Conservation (phyloP, 768 basidiomycete genomes). For the Fibroporia radiculosa region DNA sequence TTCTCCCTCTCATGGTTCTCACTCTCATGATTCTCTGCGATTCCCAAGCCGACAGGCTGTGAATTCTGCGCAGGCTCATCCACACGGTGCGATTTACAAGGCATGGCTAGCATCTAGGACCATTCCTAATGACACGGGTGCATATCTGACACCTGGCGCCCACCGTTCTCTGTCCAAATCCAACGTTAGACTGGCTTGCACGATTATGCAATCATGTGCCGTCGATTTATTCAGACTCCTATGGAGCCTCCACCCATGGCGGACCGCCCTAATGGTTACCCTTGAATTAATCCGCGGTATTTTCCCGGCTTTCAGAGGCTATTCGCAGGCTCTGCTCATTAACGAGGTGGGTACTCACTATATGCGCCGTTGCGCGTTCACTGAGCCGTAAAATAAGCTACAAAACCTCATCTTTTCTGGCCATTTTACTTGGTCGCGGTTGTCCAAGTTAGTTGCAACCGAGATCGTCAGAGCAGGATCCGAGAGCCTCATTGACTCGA, state of each 20-base stretch:
- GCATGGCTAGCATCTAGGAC: slow-evolving; percentile 23
- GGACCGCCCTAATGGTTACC: slow-evolving; percentile 63
- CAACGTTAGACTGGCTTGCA: slow-evolving; percentile 51
- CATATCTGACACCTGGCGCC: slow-evolving; percentile 47
- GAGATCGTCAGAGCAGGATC: slow-evolving; percentile 58
- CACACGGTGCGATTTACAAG: slow-evolving; percentile 14
- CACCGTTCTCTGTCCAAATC: slow-evolving; percentile 52
- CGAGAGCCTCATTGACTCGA: slow-evolving; percentile 60
- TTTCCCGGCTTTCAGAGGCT: slow-evolving; percentile 77
- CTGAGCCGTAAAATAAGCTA: slow-evolving; percentile 20
- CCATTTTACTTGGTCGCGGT: slow-evolving; percentile 62
- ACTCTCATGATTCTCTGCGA: neutral
- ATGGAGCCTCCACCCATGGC: slow-evolving; percentile 55
- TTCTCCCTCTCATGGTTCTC: neutral
- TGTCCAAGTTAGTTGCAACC: slow-evolving; percentile 48
- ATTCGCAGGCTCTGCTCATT: slow-evolving; percentile 80
- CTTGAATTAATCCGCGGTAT: slow-evolving; percentile 67
- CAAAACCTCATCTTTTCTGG: slow-evolving; percentile 63
- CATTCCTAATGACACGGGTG: slow-evolving; percentile 3
- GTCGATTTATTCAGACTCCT: slow-evolving; percentile 44
- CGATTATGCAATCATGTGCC: slow-evolving; percentile 45
- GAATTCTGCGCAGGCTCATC: too few relatives aligned
- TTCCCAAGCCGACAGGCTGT: neutral
- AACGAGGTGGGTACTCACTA: slow-evolving; percentile 55
- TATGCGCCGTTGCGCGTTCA: neutral